Percentiles rank a stretch among this genome's conserved stretches.
phyloP scores from a whole-genome alignment of 495 filamentous ascomycete species.

The Hypoxylon intermedium region DNA sequence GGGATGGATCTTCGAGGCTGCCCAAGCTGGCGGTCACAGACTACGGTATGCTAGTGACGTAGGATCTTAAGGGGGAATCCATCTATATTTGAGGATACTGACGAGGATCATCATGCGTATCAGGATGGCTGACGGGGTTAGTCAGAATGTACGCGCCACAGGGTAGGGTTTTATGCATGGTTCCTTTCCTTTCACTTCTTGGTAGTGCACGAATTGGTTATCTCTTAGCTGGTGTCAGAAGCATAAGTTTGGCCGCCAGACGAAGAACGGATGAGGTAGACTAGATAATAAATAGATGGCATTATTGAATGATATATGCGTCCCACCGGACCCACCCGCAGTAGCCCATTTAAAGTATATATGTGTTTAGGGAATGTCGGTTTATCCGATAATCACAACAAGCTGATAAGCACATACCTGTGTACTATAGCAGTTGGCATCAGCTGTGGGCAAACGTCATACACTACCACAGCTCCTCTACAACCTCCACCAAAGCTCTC shows the following conservation, averaged over 20 bases:
- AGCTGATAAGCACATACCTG: conserved; percentile 1
- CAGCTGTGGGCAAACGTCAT: conserved; percentile 29
- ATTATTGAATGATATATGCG: conserved; percentile 12
- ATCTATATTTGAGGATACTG: too few relatives aligned
- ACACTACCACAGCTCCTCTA: neutral
- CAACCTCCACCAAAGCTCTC: neutral
- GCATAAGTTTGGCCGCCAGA: neutral
- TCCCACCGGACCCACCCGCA: too few relatives aligned
- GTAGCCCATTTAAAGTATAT: too few relatives aligned
- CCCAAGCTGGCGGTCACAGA: too few relatives aligned
- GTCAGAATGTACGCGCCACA: too few relatives aligned
- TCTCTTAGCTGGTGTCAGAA: neutral
- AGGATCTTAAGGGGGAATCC: too few relatives aligned
- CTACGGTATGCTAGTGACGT: too few relatives aligned
- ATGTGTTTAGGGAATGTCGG: too few relatives aligned
- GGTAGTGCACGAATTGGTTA: neutral
- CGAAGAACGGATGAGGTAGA: conserved; percentile 1
- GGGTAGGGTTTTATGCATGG: neutral
- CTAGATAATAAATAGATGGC: conserved; percentile 12
- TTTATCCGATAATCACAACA: too few relatives aligned
- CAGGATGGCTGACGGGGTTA: too few relatives aligned
- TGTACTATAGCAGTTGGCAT: conserved; percentile 3
- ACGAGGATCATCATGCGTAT: too few relatives aligned
- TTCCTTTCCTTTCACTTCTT: neutral
- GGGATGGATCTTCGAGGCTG: too few relatives aligned